Evolutionary conservation across 805 yeast genomes (phyloP).

Genomic region (Zygosaccharomyces rouxii): DNA sequence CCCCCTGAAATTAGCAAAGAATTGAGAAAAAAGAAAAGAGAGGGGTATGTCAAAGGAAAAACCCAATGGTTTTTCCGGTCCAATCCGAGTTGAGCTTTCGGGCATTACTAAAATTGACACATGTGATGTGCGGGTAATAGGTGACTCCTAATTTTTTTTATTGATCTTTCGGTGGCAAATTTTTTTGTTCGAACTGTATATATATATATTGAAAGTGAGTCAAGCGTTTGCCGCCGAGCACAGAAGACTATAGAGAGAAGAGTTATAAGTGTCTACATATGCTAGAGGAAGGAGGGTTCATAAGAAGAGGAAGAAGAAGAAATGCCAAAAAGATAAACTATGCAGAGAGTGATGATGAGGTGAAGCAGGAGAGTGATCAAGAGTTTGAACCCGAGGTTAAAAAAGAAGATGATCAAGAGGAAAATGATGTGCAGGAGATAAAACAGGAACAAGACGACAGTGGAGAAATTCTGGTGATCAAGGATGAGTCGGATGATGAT

Average conservation of each 20-base stretch:
- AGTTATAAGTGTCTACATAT: neutral
- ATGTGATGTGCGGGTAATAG: neutral
- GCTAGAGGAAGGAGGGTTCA: slow-evolving; percentile 32
- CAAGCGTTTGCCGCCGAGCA: neutral
- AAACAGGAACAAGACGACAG: too few relatives aligned
- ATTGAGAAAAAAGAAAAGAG: neutral
- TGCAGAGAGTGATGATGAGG: slow-evolving; percentile 31
- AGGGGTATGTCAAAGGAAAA: neutral
- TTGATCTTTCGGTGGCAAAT: neutral
- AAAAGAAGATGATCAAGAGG: slow-evolving; percentile 3
- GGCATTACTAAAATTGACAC: neutral
- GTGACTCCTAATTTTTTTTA: neutral
- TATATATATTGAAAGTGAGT: neutral
- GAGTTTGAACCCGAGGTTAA: neutral
- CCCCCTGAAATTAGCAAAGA: neutral
- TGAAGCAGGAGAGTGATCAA: slow-evolving; percentile 2
- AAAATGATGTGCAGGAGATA: neutral
- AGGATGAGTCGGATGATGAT: slow-evolving; percentile 5
- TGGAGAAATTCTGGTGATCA: neutral
- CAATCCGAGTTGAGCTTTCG: neutral
- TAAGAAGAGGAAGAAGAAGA: slow-evolving; percentile 26
- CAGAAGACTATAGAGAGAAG: neutral
- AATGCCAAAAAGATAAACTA: slow-evolving; percentile 36
- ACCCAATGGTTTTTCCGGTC: neutral
- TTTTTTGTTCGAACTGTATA: neutral